These are phyloP conservation scores for Exidia glandulosa DNA, from an alignment of 768 basidiomycete genomes.

Conservation along the genomic window DNA sequence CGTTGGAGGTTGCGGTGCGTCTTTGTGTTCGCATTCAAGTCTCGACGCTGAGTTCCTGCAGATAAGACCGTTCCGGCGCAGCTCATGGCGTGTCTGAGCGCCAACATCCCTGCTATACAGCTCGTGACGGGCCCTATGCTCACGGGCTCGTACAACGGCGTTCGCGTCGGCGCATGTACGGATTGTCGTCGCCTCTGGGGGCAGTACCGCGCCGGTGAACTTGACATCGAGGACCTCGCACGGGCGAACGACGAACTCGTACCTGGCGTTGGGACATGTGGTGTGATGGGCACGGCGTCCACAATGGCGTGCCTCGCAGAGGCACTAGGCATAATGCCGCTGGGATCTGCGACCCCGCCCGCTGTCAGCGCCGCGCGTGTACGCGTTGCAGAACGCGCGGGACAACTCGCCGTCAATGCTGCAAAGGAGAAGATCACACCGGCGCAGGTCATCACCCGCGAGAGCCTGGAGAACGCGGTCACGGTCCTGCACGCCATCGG, in stretches of 20 bases:
- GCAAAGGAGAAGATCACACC: conserved; percentile 1
- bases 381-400: conserved; percentile 13
- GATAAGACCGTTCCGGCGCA: conserved; percentile 20
- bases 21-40: background rate
- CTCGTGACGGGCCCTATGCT: conserved; percentile 17
- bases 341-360: conserved; percentile 15
- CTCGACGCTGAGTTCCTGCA: conserved; percentile 1
- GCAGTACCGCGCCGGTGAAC: conserved; percentile 13
- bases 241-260: conserved; percentile 15
- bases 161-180: conserved; percentile 16
- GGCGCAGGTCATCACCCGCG: conserved; percentile 4
- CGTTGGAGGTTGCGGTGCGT: conserved; percentile 8
- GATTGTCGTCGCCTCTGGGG: conserved; percentile 17
- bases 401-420: conserved; percentile 8
- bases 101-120: conserved; percentile 14
- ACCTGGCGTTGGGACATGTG: conserved; percentile 15
- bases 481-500: conserved; percentile 11
- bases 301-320: conserved; percentile 19
- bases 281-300: conserved; percentile 17
- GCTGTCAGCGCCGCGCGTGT: conserved; percentile 13
- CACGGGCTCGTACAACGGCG: conserved; percentile 12
- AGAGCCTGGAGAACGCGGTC: conserved; percentile 11
- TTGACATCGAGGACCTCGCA: conserved; percentile 16
- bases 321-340: conserved; percentile 14
- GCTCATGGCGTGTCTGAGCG: conserved; percentile 17